Base-by-base conservation (phyloP, 257 asterid species). In the Anisodus acutangulus region DNA sequence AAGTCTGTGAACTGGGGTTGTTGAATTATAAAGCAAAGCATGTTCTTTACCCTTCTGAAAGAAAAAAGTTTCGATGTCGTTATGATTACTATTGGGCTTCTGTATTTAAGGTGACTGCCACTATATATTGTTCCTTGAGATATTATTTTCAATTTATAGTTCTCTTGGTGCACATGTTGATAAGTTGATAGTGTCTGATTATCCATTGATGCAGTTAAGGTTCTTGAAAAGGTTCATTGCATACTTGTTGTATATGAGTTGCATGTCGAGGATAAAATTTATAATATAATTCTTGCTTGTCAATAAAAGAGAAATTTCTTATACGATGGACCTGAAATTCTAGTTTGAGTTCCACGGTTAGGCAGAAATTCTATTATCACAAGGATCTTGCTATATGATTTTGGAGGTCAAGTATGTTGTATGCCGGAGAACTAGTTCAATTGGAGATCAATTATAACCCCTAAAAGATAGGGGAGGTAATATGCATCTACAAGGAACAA, bases 31-130 rank as follows among this genome's bases (percentile, higher is more conserved):
- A 91, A 86, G 99, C 98, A 71, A 97, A 95, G 88, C 91, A 88
- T 86, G 98, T 92, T 9, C 94, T 96, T 85, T 89, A 95, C 87
- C 97, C 97, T 17, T 87, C 85, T 71, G 98, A 93, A 83, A 88
- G 92, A 60, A 93, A 90, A 88, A 96, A 91, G 82, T 95, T 91
- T 70, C 94, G 99, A 72, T 96, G 99, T 86, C 99, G 86, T 86
- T 93, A 90, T 86, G 99, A 96, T 89, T 96, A 96, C 90, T 96
- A 96, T 57, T 96, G 98, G 99, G 98, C 99, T 83, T 93, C 99
- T 85, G 94, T 96, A 16, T 93, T 96, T 88, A 88, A 96, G 99
- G 99, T 96, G 87, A 86, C 84, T 69, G 80, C 84, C 78, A 83
- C 35, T 79, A 13, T 39, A 22, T 58, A 37, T 86, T 70, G 83